Base-by-base conservation (phyloP, 2,329 filamentous ascomycete genomes). In the Aureobasidium lini region DNA sequence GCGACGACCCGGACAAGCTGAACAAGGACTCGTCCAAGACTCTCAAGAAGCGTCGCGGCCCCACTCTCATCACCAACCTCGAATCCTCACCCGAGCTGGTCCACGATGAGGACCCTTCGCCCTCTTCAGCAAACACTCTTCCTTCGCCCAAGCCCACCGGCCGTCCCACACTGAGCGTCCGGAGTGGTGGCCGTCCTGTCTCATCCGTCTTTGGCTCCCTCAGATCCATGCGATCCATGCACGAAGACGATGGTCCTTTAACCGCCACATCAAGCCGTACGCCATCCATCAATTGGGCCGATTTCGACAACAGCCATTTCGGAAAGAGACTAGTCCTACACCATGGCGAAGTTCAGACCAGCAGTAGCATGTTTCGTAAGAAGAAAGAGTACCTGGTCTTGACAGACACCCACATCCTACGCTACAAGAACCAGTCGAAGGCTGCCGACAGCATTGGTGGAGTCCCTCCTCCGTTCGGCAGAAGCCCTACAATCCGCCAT, bases 371-470 rank as follows among this genome's bases (percentile, higher is more conserved):
- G 78, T 87, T 88, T 72, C 78, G 85, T 69, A 88, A 87, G 73
- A 87, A 85, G 74, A 86, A 81, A 71, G 85, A 89, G 69, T 89
- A 87, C 66, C 74, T 89, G 58, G 86, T 89, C 13, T 75, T 89
- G 64, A 89, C 85, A 6, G 86, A 88, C 64, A 82, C 80, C 6
- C 84, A 88, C 69, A 73, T 89, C 59, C 73, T 88, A 58, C 80
- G 86, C 11, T 88, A 86, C 75, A 87, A 88, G 70, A 86, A 76
- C 66, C 84, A 87, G 64, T 73, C 77, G 46, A 86, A 86, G 69
- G 86, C 86, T 11, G 77, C 80, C 31, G 86, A 89, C 60, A 75
- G 78, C 40, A 89, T 88, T 65, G 78, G 80, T 47, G 63, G 66
- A 23, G 71, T 71, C 53, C 66, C 59, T 60, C 68, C 63, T 11